These are phyloP conservation scores for Emmonsia crescens DNA, from an alignment of 2,329 filamentous ascomycete genomes.

Conservation along the genomic window DNA sequence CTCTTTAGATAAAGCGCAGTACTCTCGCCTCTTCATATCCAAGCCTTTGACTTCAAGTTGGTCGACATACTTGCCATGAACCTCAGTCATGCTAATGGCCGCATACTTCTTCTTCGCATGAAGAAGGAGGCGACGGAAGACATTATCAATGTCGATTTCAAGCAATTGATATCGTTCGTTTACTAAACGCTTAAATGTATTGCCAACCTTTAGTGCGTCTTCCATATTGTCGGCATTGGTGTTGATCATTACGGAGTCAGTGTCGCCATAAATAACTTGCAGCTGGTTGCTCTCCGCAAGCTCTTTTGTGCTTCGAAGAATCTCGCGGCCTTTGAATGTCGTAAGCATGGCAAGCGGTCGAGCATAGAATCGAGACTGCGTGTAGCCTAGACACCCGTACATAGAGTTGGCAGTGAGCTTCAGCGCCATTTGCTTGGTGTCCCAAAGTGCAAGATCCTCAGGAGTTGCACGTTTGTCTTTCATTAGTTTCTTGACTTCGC, in stretches of 20 bases:
- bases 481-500: slow-evolving; percentile 93
- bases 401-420: slow-evolving; percentile 99
- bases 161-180: slow-evolving; percentile 87
- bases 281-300: slow-evolving; percentile 83
- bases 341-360: slow-evolving; percentile 90
- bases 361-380: slow-evolving; percentile 93
- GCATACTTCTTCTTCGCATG: slow-evolving; percentile 99
- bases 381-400: slow-evolving; percentile 97
- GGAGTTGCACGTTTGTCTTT: slow-evolving; percentile 78
- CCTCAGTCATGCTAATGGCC: slow-evolving; percentile 83
- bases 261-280: slow-evolving; percentile 97
- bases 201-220: slow-evolving; percentile 80
- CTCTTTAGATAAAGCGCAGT: slow-evolving; percentile 90
- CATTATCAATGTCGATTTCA: slow-evolving; percentile 96
- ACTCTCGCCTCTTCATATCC: slow-evolving; percentile 95
- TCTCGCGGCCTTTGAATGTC: slow-evolving; percentile 94
- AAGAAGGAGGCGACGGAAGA: slow-evolving; percentile 84
- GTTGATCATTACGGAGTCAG: slow-evolving; percentile 99
- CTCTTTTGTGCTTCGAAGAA: slow-evolving; percentile 89
- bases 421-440: slow-evolving; percentile 92
- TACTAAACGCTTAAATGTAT: slow-evolving; percentile 89
- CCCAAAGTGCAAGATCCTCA: slow-evolving; percentile 87
- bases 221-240: slow-evolving; percentile 90
- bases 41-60: slow-evolving; percentile 97
- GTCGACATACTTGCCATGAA: slow-evolving; percentile 80